These are phyloP conservation scores for Cynanchum wilfordii DNA, from an alignment of 257 asterid species.

Conservation along the genomic window DNA sequence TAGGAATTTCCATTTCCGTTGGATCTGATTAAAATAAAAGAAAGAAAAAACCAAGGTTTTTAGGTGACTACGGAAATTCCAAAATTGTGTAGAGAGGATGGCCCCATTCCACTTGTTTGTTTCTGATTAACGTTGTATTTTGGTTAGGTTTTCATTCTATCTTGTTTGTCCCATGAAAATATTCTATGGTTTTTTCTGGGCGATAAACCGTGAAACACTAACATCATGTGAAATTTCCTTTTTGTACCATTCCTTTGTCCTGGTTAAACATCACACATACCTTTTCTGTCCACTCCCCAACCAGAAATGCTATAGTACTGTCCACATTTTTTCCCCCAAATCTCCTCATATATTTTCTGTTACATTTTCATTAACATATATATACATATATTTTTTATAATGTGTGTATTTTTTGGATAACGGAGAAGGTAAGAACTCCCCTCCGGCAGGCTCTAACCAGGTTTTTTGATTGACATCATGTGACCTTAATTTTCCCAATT, in stretches of 20 bases:
- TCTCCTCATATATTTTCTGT: no score
- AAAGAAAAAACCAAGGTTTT: not conserved
- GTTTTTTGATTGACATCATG: constrained; percentile 33
- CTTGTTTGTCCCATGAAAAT: not conserved
- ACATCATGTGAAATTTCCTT: not conserved
- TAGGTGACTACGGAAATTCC: not conserved
- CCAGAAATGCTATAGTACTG: no score
- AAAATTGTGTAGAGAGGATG: not conserved
- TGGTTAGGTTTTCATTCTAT: not conserved
- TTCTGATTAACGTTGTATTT: not conserved
- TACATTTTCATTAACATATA: no score
- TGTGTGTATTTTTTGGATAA: not conserved
- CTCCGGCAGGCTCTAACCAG: constrained; percentile 32
- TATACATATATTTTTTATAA: no score
- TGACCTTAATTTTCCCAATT: constrained; percentile 26
- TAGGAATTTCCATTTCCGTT: constrained; percentile 4
- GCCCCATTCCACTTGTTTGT: not conserved
- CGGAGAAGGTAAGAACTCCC: not conserved
- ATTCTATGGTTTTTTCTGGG: not conserved
- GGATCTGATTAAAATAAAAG: not conserved
- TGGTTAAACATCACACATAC: not conserved
- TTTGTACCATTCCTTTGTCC: not conserved
- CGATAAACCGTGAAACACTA: not conserved
- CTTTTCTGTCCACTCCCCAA: not conserved
- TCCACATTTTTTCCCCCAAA: no score